phyloP scores from a whole-genome alignment of 768 basidiomycete species.

The Auriscalpium vulgare region DNA sequence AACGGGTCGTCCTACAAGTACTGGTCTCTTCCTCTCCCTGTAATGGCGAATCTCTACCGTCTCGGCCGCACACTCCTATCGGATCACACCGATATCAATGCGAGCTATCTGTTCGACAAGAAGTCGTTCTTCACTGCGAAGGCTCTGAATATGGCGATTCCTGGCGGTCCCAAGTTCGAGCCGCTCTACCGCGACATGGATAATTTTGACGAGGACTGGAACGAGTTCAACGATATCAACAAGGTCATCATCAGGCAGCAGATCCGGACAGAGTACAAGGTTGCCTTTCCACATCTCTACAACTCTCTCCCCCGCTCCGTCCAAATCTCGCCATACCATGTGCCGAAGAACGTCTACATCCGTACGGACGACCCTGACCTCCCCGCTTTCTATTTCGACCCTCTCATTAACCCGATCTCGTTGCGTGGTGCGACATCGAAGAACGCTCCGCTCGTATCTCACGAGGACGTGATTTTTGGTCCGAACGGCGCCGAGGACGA shows the following conservation, averaged over 20 bases:
- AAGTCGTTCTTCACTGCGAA: conserved; percentile 98
- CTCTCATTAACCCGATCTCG: conserved; percentile 96
- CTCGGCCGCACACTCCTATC: conserved; percentile 90
- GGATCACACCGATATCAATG: conserved; percentile 86
- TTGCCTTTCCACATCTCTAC: conserved; percentile 97
- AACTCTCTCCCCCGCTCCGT: conserved; percentile 96
- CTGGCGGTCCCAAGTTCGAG: conserved; percentile 98
- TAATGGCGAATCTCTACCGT: conserved; percentile 96
- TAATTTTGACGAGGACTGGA: conserved; percentile 97
- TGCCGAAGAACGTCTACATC: conserved; percentile 96
- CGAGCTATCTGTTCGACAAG: conserved; percentile 94
- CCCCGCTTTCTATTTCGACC: conserved; percentile 98
- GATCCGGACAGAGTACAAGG: conserved; percentile 97
- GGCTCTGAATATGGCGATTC: conserved; percentile 93
- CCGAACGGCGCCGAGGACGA: conserved; percentile 81
- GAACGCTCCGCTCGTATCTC: conserved; percentile 73
- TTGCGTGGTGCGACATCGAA: conserved; percentile 80
- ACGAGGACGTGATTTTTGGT: conserved; percentile 91
- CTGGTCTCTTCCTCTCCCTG: conserved; percentile 87
- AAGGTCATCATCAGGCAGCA: conserved; percentile 99
- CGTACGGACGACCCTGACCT: conserved; percentile 99
- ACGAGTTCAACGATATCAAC: conserved; percentile 99
- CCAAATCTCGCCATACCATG: conserved; percentile 85
- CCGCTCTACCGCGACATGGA: conserved; percentile 97
- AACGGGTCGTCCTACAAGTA: conserved; percentile 91